phyloP scores from a whole-genome alignment of 2,329 filamentous ascomycete species.

The Exophiala mesophila region DNA sequence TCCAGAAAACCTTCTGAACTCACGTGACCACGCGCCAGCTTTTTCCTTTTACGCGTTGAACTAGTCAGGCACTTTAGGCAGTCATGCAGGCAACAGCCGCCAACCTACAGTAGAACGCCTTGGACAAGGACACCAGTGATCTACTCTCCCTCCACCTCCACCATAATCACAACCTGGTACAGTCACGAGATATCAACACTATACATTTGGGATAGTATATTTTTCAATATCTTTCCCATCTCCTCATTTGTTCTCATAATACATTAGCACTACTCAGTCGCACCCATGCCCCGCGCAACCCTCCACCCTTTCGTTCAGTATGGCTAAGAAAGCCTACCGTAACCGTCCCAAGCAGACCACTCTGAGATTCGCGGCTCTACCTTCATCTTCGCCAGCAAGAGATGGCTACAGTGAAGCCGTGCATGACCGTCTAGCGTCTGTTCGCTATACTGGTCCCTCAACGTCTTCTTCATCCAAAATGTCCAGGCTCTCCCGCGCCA shows the following conservation, averaged over 20 bases:
- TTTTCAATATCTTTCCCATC: no score
- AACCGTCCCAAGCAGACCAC: constrained; percentile 34
- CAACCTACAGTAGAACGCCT: no score
- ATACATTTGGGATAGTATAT: no score
- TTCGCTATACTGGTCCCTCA: constrained; percentile 30
- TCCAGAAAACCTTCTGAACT: no score
- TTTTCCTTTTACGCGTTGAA: no score
- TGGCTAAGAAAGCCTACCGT: constrained; percentile 2
- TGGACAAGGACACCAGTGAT: no score
- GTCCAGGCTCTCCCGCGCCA: constrained; percentile 1
- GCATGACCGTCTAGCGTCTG: constrained; percentile 30
- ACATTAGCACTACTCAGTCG: background rate
- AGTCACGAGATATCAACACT: no score
- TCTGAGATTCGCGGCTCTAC: constrained; percentile 38
- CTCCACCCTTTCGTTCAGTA: background rate
- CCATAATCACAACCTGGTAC: background rate
- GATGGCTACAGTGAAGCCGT: constrained; percentile 23
- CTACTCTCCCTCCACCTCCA: background rate
- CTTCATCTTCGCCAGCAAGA: constrained; percentile 28
- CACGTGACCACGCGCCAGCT: no score
- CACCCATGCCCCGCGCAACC: background rate
- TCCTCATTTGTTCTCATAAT: no score
- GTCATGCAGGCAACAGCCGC: no score
- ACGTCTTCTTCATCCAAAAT: background rate
- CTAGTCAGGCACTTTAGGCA: no score